Base-by-base conservation (phyloP, 306 rosid genomes). In the Ormosia emarginata region DNA sequence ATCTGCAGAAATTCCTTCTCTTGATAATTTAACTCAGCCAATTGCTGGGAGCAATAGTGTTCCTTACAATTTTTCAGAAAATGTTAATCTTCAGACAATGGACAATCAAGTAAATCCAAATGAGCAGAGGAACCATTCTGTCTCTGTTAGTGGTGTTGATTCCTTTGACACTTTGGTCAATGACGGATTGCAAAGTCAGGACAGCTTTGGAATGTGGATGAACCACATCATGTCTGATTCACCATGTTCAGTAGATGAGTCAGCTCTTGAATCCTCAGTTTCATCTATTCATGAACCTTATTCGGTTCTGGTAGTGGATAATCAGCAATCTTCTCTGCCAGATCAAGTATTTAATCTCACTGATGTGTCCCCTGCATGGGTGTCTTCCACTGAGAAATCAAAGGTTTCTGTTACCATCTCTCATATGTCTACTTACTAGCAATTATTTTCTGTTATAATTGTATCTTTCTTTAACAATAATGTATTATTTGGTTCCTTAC, bases 171-270 rank as follows among this genome's bases (percentile, higher is more conserved):
- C 67, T 73, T 74, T 77, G 84, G 87, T 74, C 67, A 79, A 82
- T 83, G 88, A 73, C 24, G 84, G 86, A 79, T 86, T 95, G 91
- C 91, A 85, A 68, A 89, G 91, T 77, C 97, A 92, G 93, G 94
- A 88, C 83, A 96, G 97, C 86, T 93, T 96, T 79, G 97, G 97
- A 83, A 89, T 85, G 87, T 96, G 98, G 97, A 83, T 92, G 77
- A 89, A 82, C 71, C 47, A 87, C 53, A 79, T 96, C 8, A 81
- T 91, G 76, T 79, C 82, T 14, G 94, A 89, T 56, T 86, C 96
- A 65, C 79, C 94, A 1, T 86, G 87, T 75, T 88, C 97, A 69
- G 84, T 64, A 41, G 88, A 86, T 67, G 92, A 85, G 67, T 80
- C 91, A 40, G 85, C 74, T 66, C 80, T 77, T 36, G 96, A 86